A percentile compares a stretch with the other conserved stretches of the same genome.
phyloP scores from a whole-genome alignment of 1,284 basidiomycete species.

The Cerioporus squamosus region DNA sequence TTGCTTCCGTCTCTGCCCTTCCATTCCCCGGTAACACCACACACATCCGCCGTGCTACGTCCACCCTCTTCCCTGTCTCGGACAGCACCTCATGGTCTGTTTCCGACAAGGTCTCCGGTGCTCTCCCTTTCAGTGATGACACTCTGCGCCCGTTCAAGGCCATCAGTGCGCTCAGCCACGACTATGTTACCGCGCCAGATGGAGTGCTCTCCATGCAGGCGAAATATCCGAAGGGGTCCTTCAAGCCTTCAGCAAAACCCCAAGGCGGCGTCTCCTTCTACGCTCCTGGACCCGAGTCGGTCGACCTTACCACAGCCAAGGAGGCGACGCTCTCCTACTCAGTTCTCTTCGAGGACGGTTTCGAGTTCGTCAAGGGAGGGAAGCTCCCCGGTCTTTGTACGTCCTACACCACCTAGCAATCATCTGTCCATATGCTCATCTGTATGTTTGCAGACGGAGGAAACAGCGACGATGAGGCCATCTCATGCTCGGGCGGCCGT shows the following conservation, averaged over 20 bases:
- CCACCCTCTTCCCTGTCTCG: constrained; percentile 48
- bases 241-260: constrained; percentile 58
- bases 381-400: constrained; percentile 39
- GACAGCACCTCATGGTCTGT: constrained; percentile 47
- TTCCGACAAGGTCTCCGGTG: constrained; percentile 30
- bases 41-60: constrained; percentile 5
- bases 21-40: constrained; percentile 11
- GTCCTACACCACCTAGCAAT: constrained; percentile 8
- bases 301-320: constrained; percentile 49
- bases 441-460: constrained; percentile 49
- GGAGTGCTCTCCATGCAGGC: constrained; percentile 55
- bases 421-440: not conserved
- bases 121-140: constrained; percentile 45
- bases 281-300: constrained; percentile 43
- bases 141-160: constrained; percentile 47
- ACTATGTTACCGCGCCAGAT: constrained; percentile 48
- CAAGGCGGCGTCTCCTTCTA: constrained; percentile 70
- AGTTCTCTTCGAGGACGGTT: constrained; percentile 60
- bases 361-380: constrained; percentile 43
- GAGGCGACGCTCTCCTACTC: constrained; percentile 60
- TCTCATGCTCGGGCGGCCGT: constrained; percentile 56
- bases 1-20: constrained; percentile 21
- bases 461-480: constrained; percentile 44
- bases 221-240: constrained; percentile 59
- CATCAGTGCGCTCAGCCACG: constrained; percentile 42